Evolutionary conservation across 306 rosid genomes (phyloP).

Genomic region (Erythrophleum fordii): DNA sequence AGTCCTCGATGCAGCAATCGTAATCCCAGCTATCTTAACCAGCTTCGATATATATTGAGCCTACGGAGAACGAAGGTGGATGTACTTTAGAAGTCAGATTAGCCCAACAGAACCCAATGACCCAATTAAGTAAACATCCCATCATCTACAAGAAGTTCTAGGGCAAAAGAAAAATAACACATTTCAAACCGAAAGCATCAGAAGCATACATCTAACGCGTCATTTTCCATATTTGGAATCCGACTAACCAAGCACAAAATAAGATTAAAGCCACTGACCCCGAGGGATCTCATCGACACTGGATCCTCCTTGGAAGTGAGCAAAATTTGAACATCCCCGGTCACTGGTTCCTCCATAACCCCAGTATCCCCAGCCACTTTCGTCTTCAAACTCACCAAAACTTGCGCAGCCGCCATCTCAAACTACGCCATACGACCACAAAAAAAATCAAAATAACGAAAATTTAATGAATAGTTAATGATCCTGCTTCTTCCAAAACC

Average conservation of each 20-base stretch:
- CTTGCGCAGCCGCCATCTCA: constrained; percentile 96
- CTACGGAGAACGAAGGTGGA: constrained; percentile 41
- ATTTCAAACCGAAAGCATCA: neutral
- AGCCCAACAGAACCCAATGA: neutral
- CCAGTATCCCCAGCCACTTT: constrained; percentile 89
- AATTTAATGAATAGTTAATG: neutral
- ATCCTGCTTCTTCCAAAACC: neutral
- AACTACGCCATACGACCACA: constrained; percentile 52
- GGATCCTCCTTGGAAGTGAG: constrained; percentile 91
- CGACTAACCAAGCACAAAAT: neutral
- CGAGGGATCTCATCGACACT: constrained; percentile 75
- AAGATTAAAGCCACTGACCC: constrained; percentile 57
- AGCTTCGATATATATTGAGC: constrained; percentile 89
- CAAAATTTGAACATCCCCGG: constrained; percentile 88
- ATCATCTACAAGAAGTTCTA: no score
- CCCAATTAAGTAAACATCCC: neutral
- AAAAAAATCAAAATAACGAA: neutral
- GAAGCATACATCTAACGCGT: constrained; percentile 1
- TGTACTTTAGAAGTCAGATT: neutral
- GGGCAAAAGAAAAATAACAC: neutral
- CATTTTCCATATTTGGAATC: constrained; percentile 10
- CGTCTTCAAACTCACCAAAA: constrained; percentile 77
- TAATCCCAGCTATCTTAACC: constrained; percentile 86
- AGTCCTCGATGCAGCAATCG: constrained; percentile 95
- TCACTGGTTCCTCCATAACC: constrained; percentile 77